These are phyloP conservation scores for Fusarium sacchari DNA, from an alignment of 2,329 filamentous ascomycete species.

Conservation along the genomic window DNA sequence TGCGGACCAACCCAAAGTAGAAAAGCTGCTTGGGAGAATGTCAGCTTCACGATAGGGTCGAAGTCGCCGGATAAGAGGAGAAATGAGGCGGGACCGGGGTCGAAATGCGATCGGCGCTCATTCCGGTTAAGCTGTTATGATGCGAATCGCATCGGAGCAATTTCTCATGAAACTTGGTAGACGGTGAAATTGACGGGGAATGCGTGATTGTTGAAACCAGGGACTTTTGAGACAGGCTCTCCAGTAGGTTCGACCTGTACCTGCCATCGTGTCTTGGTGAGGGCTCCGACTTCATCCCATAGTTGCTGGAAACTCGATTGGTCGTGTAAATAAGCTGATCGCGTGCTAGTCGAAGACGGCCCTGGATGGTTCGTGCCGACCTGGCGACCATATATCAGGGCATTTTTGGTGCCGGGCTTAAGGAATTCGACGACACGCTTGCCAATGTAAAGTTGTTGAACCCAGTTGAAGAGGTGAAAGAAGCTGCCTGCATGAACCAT, in stretches of 20 bases:
- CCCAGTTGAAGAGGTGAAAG: conserved; percentile 62
- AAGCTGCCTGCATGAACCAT: conserved; percentile 62
- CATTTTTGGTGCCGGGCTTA: conserved; percentile 55
- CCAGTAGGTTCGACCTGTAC: conserved; percentile 53
- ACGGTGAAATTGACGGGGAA: conserved; percentile 49
- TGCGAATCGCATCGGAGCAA: not conserved
- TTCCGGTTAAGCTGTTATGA: conserved; percentile 1
- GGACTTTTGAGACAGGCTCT: conserved; percentile 38
- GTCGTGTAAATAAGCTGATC: conserved; percentile 58
- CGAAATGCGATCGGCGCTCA: conserved; percentile 9
- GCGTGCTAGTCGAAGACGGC: conserved; percentile 27
- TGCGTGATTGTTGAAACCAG: conserved; percentile 41
- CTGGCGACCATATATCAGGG: conserved; percentile 63
- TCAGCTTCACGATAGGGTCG: conserved; percentile 24
- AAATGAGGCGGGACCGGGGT: conserved; percentile 28
- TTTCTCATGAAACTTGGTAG: conserved; percentile 47
- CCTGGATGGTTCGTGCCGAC: conserved; percentile 52
- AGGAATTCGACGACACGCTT: conserved; percentile 58
- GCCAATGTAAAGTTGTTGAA: conserved; percentile 57
- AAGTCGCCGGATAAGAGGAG: conserved; percentile 9
- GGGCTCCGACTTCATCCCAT: conserved; percentile 62
- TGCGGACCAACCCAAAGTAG: conserved; percentile 27
- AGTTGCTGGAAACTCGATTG: conserved; percentile 60
- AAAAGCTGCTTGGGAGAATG: conserved; percentile 23
- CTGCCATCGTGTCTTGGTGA: conserved; percentile 61